These are phyloP conservation scores for Asterophora lycoperdoides DNA, from an alignment of 768 basidiomycete species.

Conservation along the genomic window DNA sequence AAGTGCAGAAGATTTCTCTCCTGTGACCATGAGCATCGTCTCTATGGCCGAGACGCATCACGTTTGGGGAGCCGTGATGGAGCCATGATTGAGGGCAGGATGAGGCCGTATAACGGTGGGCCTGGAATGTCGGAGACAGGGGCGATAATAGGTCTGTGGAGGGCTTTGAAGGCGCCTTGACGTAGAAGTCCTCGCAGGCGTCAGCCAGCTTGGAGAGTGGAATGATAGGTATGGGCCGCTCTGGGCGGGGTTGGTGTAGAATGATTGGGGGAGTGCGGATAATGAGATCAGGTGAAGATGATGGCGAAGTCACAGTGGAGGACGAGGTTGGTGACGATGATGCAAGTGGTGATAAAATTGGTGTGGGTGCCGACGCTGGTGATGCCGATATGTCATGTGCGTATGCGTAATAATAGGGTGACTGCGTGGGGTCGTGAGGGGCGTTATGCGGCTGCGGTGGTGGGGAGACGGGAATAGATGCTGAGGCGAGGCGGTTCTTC, in stretches of 20 bases:
- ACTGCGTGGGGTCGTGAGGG: slow-evolving; percentile 7
- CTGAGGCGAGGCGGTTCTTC: slow-evolving; percentile 2
- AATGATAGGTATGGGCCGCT: slow-evolving; percentile 41
- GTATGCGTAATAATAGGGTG: slow-evolving; percentile 4
- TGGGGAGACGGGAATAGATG: slow-evolving; percentile 12
- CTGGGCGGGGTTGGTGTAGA: slow-evolving; percentile 44
- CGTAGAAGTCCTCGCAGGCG: slow-evolving; percentile 29
- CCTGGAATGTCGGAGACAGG: slow-evolving; percentile 16
- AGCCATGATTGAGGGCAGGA: neutral
- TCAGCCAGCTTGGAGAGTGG: slow-evolving; percentile 38
- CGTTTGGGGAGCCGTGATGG: neutral
- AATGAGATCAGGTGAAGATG: slow-evolving; percentile 19
- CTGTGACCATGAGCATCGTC: neutral
- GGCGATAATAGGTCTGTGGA: slow-evolving; percentile 15
- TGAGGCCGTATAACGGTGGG: slow-evolving; percentile 8
- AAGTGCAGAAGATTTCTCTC: slow-evolving; percentile 15
- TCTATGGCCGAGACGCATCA: neutral
- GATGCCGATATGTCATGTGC: slow-evolving; percentile 7
- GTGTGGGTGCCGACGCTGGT: slow-evolving; percentile 9
- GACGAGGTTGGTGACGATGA: slow-evolving; percentile 13
- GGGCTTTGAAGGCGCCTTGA: neutral
- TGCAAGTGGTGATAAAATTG: slow-evolving; percentile 17
- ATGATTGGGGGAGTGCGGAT: slow-evolving; percentile 25
- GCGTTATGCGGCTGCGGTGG: slow-evolving; percentile 9
- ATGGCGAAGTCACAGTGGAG: slow-evolving; percentile 18